Evolutionary conservation across 2,329 filamentous ascomycete genomes (phyloP).

Genomic region (Endocalyx cinctus): DNA sequence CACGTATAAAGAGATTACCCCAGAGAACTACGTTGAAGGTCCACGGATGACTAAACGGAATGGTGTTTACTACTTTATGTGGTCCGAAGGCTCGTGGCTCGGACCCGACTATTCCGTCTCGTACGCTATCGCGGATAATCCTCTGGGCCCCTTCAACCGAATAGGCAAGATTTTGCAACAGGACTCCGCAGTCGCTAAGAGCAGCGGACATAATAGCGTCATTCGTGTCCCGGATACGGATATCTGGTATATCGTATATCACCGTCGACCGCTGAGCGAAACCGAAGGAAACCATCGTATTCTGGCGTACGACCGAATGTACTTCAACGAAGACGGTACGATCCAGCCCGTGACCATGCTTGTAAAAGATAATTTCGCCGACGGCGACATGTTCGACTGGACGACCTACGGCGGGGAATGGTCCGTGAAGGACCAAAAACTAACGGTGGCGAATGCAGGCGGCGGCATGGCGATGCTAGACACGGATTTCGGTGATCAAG

Average conservation of each 20-base stretch:
- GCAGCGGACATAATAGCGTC: constrained; percentile 39
- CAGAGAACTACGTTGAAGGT: constrained; percentile 39
- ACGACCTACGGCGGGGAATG: constrained; percentile 20
- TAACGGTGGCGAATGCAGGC: constrained; percentile 15
- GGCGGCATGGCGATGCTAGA: constrained; percentile 27
- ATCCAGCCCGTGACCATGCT: constrained; percentile 40
- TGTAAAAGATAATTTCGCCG: constrained; percentile 37
- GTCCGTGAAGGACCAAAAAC: constrained; percentile 20
- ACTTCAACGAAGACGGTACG: constrained; percentile 38
- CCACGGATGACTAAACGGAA: constrained; percentile 38
- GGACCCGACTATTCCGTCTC: constrained; percentile 41
- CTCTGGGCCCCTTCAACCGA: constrained; percentile 37
- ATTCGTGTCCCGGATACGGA: constrained; percentile 32
- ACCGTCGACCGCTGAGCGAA: constrained; percentile 40
- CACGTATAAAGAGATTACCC: constrained; percentile 40
- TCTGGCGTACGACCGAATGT: constrained; percentile 43
- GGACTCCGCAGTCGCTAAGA: constrained; percentile 26
- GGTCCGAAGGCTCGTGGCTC: constrained; percentile 40
- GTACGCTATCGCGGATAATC: constrained; percentile 35
- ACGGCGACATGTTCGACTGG: constrained; percentile 35
- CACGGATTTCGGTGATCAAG: constrained; percentile 31
- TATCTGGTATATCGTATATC: constrained; percentile 43
- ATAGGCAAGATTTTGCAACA: constrained; percentile 33
- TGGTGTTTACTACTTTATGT: constrained; percentile 40
- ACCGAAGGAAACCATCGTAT: constrained; percentile 41